Evolutionary conservation across 257 asterid species (phyloP).

Genomic region (Coffea eugenioides): DNA sequence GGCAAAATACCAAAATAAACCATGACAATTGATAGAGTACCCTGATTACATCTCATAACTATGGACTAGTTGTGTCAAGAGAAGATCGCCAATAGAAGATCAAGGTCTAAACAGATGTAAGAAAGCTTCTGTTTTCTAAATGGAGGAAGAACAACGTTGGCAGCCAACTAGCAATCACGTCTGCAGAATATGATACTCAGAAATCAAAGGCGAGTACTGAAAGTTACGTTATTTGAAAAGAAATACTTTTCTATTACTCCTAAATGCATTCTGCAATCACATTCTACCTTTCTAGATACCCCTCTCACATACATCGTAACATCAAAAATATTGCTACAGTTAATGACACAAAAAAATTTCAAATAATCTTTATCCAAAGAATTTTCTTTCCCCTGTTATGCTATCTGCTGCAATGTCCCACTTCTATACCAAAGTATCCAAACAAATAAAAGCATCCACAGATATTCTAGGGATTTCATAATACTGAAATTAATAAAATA

Average conservation of each 20-base stretch:
- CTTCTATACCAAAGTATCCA: background rate
- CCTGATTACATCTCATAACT: background rate
- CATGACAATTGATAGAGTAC: background rate
- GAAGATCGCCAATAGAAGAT: background rate
- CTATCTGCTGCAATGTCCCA: background rate
- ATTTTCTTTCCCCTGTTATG: background rate
- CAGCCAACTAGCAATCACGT: background rate
- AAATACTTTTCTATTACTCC: too few relatives aligned
- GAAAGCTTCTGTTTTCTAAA: background rate
- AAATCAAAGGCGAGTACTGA: background rate
- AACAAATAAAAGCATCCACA: background rate
- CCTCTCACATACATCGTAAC: too few relatives aligned
- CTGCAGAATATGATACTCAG: background rate
- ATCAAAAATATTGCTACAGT: too few relatives aligned
- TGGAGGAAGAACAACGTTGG: background rate
- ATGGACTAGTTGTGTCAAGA: background rate
- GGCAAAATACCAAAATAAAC: background rate
- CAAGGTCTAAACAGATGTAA: background rate
- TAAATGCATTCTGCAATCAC: too few relatives aligned
- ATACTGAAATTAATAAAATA: background rate
- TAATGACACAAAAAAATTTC: too few relatives aligned
- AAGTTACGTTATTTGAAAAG: too few relatives aligned
- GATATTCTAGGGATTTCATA: background rate
- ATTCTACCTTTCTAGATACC: too few relatives aligned
- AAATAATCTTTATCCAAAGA: too few relatives aligned